A percentile compares a stretch with the other conserved stretches of the same genome.
phyloP scores from a whole-genome alignment of 2,329 filamentous ascomycete genomes.

The Penicillium verrucosum region DNA sequence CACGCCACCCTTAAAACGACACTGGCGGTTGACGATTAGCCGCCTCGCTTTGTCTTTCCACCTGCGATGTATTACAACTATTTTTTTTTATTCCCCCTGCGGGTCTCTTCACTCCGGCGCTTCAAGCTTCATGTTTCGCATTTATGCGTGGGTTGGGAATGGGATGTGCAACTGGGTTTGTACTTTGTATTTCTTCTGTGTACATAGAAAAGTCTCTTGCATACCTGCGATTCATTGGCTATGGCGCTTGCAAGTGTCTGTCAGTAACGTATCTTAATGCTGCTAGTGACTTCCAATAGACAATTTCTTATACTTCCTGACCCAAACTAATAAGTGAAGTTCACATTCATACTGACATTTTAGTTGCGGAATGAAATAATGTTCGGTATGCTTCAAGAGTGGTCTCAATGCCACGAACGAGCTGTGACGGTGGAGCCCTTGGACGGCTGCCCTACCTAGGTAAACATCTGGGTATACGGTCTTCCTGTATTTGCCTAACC shows the following conservation, averaged over 20 bases:
- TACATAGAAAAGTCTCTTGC: constrained; percentile 44
- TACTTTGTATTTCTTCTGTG: constrained; percentile 36
- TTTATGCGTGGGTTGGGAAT: constrained; percentile 40
- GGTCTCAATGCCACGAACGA: neutral
- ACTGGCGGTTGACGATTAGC: constrained; percentile 25
- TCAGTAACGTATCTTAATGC: constrained; percentile 30
- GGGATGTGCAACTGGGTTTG: constrained; percentile 42
- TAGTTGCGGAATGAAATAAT: neutral
- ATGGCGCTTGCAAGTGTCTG: constrained; percentile 25
- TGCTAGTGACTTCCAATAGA: constrained; percentile 31
- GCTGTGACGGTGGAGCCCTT: neutral
- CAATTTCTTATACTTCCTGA: constrained; percentile 13
- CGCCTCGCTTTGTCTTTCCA: constrained; percentile 28
- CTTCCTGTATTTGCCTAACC: neutral
- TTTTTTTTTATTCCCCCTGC: constrained; percentile 30
- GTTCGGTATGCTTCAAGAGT: no score
- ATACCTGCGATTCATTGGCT: constrained; percentile 30
- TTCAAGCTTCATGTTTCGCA: constrained; percentile 41
- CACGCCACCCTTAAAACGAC: constrained; percentile 28
- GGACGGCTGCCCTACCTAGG: neutral
- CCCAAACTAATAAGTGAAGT: neutral
- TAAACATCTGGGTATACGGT: neutral
- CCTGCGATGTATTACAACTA: constrained; percentile 40
- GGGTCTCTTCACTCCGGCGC: constrained; percentile 46
- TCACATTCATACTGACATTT: neutral